Conservation (phyloP, 306 rosid genomes). For the Purshia tridentata region DNA sequence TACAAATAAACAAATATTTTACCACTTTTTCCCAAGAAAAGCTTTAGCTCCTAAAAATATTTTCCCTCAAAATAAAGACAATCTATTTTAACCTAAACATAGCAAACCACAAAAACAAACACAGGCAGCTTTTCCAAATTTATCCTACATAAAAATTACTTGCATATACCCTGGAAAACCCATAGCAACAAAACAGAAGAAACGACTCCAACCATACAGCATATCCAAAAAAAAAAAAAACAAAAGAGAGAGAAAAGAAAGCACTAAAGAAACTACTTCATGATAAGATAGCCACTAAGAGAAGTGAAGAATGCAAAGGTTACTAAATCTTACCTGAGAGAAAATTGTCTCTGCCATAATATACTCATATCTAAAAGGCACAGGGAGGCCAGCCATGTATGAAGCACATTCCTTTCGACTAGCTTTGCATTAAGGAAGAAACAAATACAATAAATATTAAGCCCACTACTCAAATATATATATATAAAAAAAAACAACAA, state of each 20-base stretch:
- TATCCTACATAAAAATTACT: neutral
- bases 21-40: no score
- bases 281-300: neutral
- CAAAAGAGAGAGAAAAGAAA: neutral
- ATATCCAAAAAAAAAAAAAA: no score
- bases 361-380: slow-evolving; percentile 91
- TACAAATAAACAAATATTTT: no score
- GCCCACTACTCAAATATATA: slow-evolving; percentile 10
- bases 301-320: neutral
- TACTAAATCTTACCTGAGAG: slow-evolving; percentile 68
- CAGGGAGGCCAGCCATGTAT: slow-evolving; percentile 94
- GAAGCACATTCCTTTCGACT: slow-evolving; percentile 99
- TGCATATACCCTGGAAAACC: neutral
- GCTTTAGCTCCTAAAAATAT: no score
- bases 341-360: slow-evolving; percentile 99
- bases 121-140: neutral
- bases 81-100: neutral
- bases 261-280: neutral
- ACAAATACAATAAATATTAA: slow-evolving; percentile 39
- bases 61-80: neutral
- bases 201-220: neutral
- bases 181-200: neutral
- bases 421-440: slow-evolving; percentile 81
- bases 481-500: no score
- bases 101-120: neutral